A percentile compares a stretch with the other conserved stretches of the same genome.
phyloP scores from a whole-genome alignment of 1,284 basidiomycete species.

The Flammula alnicola region DNA sequence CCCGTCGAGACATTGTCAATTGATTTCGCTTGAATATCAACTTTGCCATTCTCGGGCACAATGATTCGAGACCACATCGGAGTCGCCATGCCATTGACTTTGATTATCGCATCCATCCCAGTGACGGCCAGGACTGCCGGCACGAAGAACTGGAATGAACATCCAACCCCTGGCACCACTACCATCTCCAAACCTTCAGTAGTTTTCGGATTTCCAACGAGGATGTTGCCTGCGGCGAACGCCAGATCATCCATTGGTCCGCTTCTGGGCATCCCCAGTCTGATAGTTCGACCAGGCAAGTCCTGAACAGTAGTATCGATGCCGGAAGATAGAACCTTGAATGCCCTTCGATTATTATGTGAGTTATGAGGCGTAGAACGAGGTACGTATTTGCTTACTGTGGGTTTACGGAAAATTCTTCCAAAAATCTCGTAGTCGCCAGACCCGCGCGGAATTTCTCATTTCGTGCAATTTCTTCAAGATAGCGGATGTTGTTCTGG shows the following conservation, averaged over 20 bases:
- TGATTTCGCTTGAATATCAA: constrained; percentile 44
- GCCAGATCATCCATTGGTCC: constrained; percentile 71
- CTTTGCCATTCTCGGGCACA: constrained; percentile 48
- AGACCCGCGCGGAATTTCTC: constrained; percentile 48
- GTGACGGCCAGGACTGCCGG: constrained; percentile 60
- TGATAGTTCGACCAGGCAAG: constrained; percentile 59
- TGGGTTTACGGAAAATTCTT: constrained; percentile 47
- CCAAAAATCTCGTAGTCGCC: constrained; percentile 62
- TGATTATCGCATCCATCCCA: constrained; percentile 51
- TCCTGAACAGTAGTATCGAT: constrained; percentile 70
- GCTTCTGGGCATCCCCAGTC: constrained; percentile 68
- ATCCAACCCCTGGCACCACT: constrained; percentile 40
- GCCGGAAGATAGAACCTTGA: constrained; percentile 63
- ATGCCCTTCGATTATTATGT: constrained; percentile 36
- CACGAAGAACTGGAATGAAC: constrained; percentile 51
- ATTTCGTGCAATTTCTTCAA: constrained; percentile 49
- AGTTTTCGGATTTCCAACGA: constrained; percentile 59
- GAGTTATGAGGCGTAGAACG: no score
- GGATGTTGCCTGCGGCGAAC: constrained; percentile 61
- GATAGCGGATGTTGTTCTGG: constrained; percentile 61
- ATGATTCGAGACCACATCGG: constrained; percentile 55
- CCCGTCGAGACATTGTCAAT: constrained; percentile 35
- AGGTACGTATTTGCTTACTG: no score
- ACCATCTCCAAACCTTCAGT: constrained; percentile 66
- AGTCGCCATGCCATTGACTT: constrained; percentile 44